Base-by-base conservation (phyloP, 108 stramenopile genomes). In the Mediolabrus comicus region DNA sequence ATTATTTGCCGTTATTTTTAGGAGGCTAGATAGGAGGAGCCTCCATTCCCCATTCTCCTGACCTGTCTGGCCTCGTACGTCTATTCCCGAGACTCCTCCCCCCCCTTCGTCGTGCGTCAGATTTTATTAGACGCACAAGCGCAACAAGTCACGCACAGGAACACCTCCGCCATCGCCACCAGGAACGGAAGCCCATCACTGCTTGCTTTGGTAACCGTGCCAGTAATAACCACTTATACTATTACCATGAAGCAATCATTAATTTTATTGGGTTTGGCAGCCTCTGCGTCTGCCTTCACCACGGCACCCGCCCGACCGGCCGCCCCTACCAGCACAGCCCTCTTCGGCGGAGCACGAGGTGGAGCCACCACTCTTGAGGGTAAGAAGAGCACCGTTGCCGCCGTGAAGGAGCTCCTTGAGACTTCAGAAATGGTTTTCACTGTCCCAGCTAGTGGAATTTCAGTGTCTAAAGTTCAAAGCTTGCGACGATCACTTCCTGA, bases 401-500 rank as follows among this genome's bases (percentile, higher is more conserved):
- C 31, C n/a, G 85, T 97, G 0, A 75, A 83, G 66, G 86, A 71
- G 22, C 79, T 90, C 33, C 87, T 97, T 12, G 85, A 89, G 19
- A 65, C 67, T 32, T 91, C 95, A 4, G 63, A 91, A 54, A 87
- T 96, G 90, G 59, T 97, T 17, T 90, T 97, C 73, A 69, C 92
- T 35, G 81, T 92, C 49, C 94, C 94, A 7, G 86, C 87, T 8
- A 61, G 72, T 35, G 68, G 82, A 31, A 79, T 97, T 34, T 87
- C 79, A 11, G 96, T 93, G 1, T 22, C 79, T 4, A 53, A 96
- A 58, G 59, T 80, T 26, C 86, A 90, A 56, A 57, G 39, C 11
- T 83, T 97, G 53, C 94, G 95, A 60, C 78, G 83, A 49, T 77
- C 87, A 4, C 77, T 96, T 41, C 96, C 96, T 17, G 91, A 92